A percentile compares a stretch with the other conserved stretches of the same genome.
These are phyloP conservation scores for Wickerhamiella slavikovae DNA, from an alignment of 805 yeast species.

Conservation along the genomic window DNA sequence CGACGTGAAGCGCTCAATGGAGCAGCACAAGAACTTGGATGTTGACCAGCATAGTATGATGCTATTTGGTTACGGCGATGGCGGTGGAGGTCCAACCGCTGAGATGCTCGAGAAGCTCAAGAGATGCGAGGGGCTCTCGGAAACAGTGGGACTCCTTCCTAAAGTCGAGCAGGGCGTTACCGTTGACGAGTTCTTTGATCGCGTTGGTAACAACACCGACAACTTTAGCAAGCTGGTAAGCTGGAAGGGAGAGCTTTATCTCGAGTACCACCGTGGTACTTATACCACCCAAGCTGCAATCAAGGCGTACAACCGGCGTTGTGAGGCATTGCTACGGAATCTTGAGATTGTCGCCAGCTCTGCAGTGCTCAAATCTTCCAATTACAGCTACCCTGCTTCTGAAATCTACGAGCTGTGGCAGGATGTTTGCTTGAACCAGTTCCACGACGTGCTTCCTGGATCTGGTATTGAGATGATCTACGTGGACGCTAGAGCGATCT, in stretches of 20 bases:
- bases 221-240: conserved; percentile 52
- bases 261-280: conserved; percentile 93
- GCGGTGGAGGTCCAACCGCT: conserved; percentile 95
- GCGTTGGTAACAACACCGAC: conserved; percentile 38
- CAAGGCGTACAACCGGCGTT: conserved; percentile 56
- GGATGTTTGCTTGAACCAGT: conserved; percentile 72
- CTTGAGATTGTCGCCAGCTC: conserved; percentile 70
- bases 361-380: conserved; percentile 27
- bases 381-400: conserved; percentile 51
- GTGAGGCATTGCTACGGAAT: conserved; percentile 65
- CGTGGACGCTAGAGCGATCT: conserved; percentile 70
- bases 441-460: conserved; percentile 97
- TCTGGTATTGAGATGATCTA: conserved; percentile 89
- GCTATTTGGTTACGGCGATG: conserved; percentile 87
- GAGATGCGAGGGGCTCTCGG: conserved; percentile 72
- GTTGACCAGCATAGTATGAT: conserved; percentile 64
- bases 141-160: conserved; percentile 47
- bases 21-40: conserved; percentile 67
- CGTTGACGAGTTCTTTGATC: conserved; percentile 63
- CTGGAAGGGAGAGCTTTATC: conserved; percentile 86
- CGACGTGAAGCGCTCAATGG: conserved; percentile 62
- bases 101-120: conserved; percentile 87
- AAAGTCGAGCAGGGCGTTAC: conserved; percentile 57
- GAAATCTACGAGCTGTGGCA: conserved; percentile 67
- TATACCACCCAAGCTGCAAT: conserved; percentile 85